phyloP scores from a whole-genome alignment of 2,329 filamentous ascomycete species.

The Hysterium pulicare region DNA sequence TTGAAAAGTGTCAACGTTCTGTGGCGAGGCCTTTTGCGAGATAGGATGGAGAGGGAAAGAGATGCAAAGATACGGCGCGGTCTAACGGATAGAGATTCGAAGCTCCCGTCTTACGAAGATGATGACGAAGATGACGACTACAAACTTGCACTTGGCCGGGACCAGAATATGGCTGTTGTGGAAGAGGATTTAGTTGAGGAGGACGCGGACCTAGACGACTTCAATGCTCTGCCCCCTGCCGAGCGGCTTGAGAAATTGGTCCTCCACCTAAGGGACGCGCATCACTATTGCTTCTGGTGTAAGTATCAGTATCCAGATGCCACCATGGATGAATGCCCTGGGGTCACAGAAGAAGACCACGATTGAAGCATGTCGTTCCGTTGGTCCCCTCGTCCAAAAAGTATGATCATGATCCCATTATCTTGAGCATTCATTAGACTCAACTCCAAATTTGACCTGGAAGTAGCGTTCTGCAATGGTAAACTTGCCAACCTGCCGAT shows the following conservation, averaged over 20 bases:
- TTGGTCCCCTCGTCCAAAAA: too few species aligned
- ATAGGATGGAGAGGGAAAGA: constrained; percentile 66
- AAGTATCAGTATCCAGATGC: constrained; percentile 75
- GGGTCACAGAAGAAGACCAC: constrained; percentile 79
- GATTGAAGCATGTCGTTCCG: too few species aligned
- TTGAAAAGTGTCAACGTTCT: constrained; percentile 70
- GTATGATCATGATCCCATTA: too few species aligned
- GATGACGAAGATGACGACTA: constrained; percentile 71
- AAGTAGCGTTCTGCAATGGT: too few species aligned
- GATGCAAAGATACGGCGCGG: constrained; percentile 64
- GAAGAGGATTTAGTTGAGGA: constrained; percentile 73
- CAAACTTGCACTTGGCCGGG: constrained; percentile 62
- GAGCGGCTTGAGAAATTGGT: constrained; percentile 68
- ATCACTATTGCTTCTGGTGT: constrained; percentile 94
- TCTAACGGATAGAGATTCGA: constrained; percentile 58
- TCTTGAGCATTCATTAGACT: too few species aligned
- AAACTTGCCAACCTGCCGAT: too few species aligned
- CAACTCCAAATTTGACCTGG: too few species aligned
- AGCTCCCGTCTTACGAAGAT: constrained; percentile 65
- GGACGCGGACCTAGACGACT: constrained; percentile 76
- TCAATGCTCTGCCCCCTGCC: constrained; percentile 63
- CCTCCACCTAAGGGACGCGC: constrained; percentile 64
- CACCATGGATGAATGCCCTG: constrained; percentile 84
- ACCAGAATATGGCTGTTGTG: constrained; percentile 51
- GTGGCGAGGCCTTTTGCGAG: constrained; percentile 71